A percentile compares a stretch with the other conserved stretches of the same genome.
Conservation (phyloP, 176 grass and related monocot genomes). For the Otatea glauca region DNA sequence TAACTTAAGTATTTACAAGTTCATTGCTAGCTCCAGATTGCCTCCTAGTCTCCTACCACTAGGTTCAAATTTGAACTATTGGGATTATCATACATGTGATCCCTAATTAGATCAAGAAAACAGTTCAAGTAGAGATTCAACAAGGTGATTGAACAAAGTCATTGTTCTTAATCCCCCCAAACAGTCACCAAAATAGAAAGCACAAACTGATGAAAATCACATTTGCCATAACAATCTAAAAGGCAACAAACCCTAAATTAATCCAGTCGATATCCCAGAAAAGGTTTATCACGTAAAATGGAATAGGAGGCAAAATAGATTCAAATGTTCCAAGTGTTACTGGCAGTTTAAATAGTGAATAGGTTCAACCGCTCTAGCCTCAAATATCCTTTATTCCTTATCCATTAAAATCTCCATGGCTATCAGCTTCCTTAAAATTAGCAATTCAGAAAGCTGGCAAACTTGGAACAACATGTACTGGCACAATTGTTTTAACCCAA, state of each 20-base stretch:
- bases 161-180: constrained; percentile 5
- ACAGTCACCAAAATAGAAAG: constrained; percentile 1
- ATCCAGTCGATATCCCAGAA: neutral
- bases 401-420: neutral
- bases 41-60: constrained; percentile 18
- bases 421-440: constrained; percentile 6
- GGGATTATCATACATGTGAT: neutral
- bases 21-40: neutral
- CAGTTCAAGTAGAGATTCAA: constrained; percentile 21
- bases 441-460: constrained; percentile 25
- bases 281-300: constrained; percentile 10
- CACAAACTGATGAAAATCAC: neutral
- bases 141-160: neutral
- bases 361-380: neutral
- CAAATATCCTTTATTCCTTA: neutral
- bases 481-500: constrained; percentile 12
- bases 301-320: neutral
- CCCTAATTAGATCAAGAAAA: neutral
- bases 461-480: constrained; percentile 27
- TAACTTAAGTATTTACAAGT: neutral
- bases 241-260: neutral
- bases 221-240: neutral
- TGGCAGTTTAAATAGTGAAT: neutral
- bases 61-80: constrained; percentile 30
- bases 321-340: neutral